phyloP scores from a whole-genome alignment of 2,329 filamentous ascomycete genomes.

The Didymella pomorum region DNA sequence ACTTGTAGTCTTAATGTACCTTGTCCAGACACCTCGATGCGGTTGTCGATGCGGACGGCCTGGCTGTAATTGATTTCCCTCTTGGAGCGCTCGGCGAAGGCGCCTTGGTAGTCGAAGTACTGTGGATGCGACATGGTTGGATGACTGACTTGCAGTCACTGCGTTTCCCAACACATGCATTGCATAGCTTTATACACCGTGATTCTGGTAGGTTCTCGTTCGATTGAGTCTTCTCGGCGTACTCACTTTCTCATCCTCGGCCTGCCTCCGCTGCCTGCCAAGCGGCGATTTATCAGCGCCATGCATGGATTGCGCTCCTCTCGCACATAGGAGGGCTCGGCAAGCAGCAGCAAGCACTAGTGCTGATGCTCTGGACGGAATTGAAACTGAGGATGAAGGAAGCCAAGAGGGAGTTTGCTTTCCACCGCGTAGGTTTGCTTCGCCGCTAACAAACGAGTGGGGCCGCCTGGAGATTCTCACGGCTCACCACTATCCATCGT shows the following conservation, averaged over 20 bases:
- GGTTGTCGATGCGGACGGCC: conserved; percentile 36
- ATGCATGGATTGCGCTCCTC: neutral
- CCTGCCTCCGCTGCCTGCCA: conserved; percentile 5
- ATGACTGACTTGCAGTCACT: neutral
- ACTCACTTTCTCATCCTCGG: neutral
- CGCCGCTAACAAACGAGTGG: conserved; percentile 11
- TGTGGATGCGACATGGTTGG: conserved; percentile 14
- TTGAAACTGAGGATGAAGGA: neutral
- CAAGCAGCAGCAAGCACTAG: neutral
- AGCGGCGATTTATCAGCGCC: neutral
- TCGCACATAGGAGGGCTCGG: neutral
- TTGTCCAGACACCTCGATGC: conserved; percentile 40
- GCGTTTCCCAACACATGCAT: neutral
- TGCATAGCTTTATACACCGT: neutral
- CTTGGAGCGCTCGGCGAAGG: conserved; percentile 32
- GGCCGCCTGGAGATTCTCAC: neutral
- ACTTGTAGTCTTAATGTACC: conserved; percentile 15
- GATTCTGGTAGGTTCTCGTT: neutral
- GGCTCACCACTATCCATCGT: neutral
- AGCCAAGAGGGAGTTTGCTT: conserved; percentile 11
- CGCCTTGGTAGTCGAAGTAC: conserved; percentile 35
- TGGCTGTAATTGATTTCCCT: conserved; percentile 23
- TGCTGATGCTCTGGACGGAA: neutral
- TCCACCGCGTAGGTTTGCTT: neutral
- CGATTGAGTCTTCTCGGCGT: neutral